A percentile compares a stretch with the other conserved stretches of the same genome.
These are phyloP conservation scores for Tetrahymena thermophila DNA, from an alignment of 73 alveolate genomes.

Conservation along the genomic window DNA sequence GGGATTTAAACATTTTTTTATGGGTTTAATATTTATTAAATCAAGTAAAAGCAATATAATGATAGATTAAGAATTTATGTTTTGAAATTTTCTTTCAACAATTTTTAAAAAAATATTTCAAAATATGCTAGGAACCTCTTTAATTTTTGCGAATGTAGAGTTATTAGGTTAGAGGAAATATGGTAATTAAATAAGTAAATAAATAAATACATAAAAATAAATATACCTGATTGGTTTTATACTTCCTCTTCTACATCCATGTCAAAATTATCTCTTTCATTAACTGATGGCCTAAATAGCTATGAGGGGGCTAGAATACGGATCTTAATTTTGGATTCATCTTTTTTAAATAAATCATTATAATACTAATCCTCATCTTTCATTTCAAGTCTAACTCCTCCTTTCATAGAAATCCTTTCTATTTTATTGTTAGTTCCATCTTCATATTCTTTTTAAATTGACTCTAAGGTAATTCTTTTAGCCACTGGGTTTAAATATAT, in stretches of 20 bases:
- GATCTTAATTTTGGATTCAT: not conserved
- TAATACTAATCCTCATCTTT: not conserved
- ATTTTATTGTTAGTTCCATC: conserved; percentile 14
- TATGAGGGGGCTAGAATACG: conserved; percentile 5
- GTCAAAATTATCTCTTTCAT: not conserved
- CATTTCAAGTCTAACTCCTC: not conserved
- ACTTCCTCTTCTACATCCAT: not conserved
- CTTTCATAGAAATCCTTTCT: not conserved
- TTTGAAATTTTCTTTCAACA: too few species aligned
- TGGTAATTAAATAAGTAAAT: too few species aligned
- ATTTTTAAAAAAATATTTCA: too few species aligned
- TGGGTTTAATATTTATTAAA: too few species aligned
- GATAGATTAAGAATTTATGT: too few species aligned
- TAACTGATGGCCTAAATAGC: not conserved
- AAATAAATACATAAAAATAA: too few species aligned
- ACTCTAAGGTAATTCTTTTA: not conserved
- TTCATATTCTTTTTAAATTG: conserved; percentile 1
- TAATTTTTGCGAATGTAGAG: too few species aligned
- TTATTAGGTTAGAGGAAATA: too few species aligned
- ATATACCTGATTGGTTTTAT: not conserved
- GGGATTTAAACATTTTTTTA: too few species aligned
- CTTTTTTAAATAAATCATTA: not conserved
- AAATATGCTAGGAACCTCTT: too few species aligned
- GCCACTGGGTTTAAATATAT: conserved; percentile 7
- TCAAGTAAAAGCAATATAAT: too few species aligned